Percentiles rank a stretch among this genome's conserved stretches.
Conservation (phyloP, 371 early-diverging fungal species). For the Blakeslea trispora region DNA sequence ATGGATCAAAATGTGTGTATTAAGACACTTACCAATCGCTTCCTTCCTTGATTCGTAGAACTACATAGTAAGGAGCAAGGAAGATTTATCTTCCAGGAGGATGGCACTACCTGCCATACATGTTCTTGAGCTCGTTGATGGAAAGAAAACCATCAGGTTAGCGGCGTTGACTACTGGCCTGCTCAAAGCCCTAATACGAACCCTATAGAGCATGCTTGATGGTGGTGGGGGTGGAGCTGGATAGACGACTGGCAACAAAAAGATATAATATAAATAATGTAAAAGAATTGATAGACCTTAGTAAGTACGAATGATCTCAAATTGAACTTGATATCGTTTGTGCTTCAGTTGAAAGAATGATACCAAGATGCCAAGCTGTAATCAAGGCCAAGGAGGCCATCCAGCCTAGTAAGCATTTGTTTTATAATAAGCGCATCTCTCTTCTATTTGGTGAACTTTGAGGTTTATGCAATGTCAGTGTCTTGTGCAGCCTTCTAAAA, state of each 20-base stretch:
- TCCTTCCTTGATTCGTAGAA: constrained; percentile 5
- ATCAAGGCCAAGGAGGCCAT: background rate
- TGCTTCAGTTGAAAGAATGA: constrained; percentile 2
- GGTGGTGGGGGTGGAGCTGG: constrained; percentile 7
- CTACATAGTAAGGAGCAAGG: background rate
- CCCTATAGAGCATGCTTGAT: constrained; percentile 15
- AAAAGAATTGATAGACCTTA: background rate
- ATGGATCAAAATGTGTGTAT: constrained; percentile 8
- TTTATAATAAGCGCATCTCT: no score
- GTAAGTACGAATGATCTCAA: background rate
- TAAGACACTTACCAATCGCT: background rate
- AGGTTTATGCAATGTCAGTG: no score
- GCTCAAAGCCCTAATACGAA: constrained; percentile 25
- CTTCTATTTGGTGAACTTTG: no score
- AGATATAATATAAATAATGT: background rate
- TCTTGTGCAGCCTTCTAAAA: no score
- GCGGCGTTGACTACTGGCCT: constrained; percentile 17
- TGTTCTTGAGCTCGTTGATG: constrained; percentile 3
- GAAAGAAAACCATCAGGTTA: background rate
- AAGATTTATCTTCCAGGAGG: constrained; percentile 13
- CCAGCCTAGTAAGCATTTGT: no score
- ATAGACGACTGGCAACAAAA: background rate
- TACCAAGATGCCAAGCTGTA: background rate
- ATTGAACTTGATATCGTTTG: background rate
- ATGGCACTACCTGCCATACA: no score